A percentile compares a stretch with the other conserved stretches of the same genome.
Conservation (phyloP, 768 basidiomycete species). For the Candolleomyces eurysporus region DNA sequence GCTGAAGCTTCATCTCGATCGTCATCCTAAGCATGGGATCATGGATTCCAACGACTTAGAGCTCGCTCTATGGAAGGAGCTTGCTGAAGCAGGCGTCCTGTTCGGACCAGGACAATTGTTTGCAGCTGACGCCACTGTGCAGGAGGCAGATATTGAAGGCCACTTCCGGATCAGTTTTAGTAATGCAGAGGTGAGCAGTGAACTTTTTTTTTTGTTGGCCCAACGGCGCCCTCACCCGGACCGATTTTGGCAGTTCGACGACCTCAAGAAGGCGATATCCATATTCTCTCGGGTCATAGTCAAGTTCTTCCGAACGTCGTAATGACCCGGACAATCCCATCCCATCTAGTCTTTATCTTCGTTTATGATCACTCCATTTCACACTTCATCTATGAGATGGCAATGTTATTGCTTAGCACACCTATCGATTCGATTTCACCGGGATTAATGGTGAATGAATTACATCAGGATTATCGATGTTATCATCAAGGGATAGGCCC, state of each 20-base stretch:
- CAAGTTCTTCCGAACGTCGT: conserved; percentile 28
- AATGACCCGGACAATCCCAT: too few relatives aligned
- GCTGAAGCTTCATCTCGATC: conserved; percentile 62
- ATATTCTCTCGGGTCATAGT: conserved; percentile 45
- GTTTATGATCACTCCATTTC: conserved; percentile 14
- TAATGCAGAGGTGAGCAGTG: conserved; percentile 43
- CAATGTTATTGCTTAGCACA: neutral
- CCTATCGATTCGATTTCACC: neutral
- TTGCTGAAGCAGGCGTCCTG: conserved; percentile 63
- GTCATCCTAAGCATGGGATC: conserved; percentile 44
- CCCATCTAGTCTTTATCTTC: too few relatives aligned
- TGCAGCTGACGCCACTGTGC: conserved; percentile 25
- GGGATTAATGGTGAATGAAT: neutral
- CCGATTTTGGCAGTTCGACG: conserved; percentile 23
- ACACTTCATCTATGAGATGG: conserved; percentile 11
- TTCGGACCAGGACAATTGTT: conserved; percentile 53
- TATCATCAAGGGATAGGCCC: neutral
- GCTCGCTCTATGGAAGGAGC: conserved; percentile 54
- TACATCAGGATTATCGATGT: conserved; percentile 1
- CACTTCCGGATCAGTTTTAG: conserved; percentile 62
- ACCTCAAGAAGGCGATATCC: conserved; percentile 44
- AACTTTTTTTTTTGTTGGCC: neutral
- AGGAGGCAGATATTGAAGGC: conserved; percentile 30
- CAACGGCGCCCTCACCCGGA: neutral
- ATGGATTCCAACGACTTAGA: conserved; percentile 45